Evolutionary conservation across 2,329 filamentous ascomycete species (phyloP).

Genomic region (Shiraia bambusicola): DNA sequence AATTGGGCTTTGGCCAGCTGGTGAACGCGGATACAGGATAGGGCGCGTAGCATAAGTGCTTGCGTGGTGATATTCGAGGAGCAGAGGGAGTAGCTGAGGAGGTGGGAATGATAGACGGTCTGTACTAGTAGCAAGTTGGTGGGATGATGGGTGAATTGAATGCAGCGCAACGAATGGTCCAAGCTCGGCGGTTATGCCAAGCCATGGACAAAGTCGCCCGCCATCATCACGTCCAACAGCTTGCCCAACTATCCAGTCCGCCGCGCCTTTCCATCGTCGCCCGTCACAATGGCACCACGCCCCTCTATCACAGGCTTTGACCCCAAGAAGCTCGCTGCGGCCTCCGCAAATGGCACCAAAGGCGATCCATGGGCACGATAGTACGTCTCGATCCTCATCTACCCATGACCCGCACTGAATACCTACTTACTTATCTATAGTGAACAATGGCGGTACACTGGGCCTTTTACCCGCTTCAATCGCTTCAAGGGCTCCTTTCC

Average conservation of each 20-base stretch:
- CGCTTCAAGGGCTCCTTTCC: slow-evolving; percentile 86
- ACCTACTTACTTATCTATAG: slow-evolving; percentile 52
- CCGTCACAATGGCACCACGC: slow-evolving; percentile 54
- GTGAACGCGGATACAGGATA: neutral
- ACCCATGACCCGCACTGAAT: slow-evolving; percentile 1
- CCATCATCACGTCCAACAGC: too few species aligned
- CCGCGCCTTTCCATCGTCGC: slow-evolving; percentile 20
- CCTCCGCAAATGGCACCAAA: slow-evolving; percentile 61
- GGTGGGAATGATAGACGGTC: neutral
- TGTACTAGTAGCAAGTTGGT: neutral
- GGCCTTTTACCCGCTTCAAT: slow-evolving; percentile 84
- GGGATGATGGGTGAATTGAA: neutral
- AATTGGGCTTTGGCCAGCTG: neutral
- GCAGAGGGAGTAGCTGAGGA: too few species aligned
- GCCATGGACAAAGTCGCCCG: too few species aligned
- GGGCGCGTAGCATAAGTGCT: too few species aligned
- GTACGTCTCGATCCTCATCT: slow-evolving; percentile 48
- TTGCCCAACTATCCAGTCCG: neutral
- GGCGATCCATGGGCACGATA: slow-evolving; percentile 64
- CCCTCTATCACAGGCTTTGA: slow-evolving; percentile 92
- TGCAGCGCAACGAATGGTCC: neutral
- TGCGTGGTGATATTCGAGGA: too few species aligned
- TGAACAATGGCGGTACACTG: slow-evolving; percentile 92
- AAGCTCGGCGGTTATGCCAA: too few species aligned
- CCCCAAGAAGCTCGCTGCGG: slow-evolving; percentile 73